Evolutionary conservation across 768 basidiomycete genomes (phyloP).

Genomic region (Termitomyces sp.): DNA sequence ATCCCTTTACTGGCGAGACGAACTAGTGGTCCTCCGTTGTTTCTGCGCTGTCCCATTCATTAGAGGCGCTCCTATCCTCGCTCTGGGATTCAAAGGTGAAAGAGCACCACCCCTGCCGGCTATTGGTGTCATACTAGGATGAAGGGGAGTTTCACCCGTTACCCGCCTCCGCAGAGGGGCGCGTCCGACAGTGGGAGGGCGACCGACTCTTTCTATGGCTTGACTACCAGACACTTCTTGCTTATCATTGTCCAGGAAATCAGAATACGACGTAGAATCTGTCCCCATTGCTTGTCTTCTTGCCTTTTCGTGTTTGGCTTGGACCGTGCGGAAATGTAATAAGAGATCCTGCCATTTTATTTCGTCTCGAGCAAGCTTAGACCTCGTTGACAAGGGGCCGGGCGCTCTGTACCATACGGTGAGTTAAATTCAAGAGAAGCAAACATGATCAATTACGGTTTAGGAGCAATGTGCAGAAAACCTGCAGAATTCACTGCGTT

Average conservation of each 20-base stretch:
- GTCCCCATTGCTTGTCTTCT: constrained; percentile 71
- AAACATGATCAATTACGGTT: constrained; percentile 48
- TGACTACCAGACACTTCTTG: constrained; percentile 21
- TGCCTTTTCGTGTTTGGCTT: constrained; percentile 88
- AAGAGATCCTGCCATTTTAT: constrained; percentile 98
- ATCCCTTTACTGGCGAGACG: constrained; percentile 26
- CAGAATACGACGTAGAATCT: constrained; percentile 49
- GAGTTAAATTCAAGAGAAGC: neutral
- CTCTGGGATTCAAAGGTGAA: constrained; percentile 71
- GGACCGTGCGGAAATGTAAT: constrained; percentile 85
- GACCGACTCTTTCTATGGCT: constrained; percentile 19
- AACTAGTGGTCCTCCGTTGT: constrained; percentile 35
- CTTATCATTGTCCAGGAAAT: constrained; percentile 41
- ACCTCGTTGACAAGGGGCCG: constrained; percentile 47
- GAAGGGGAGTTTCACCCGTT: constrained; percentile 44
- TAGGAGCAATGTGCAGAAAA: constrained; percentile 86
- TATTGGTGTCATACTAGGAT: constrained; percentile 20
- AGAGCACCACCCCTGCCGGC: constrained; percentile 41
- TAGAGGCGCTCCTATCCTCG: constrained; percentile 44
- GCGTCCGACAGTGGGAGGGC: constrained; percentile 23
- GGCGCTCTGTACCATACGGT: constrained; percentile 18
- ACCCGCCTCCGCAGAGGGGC: constrained; percentile 57
- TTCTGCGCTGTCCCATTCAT: constrained; percentile 16
- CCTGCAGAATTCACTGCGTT: constrained; percentile 95
- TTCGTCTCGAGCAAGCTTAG: constrained; percentile 78